phyloP scores from a whole-genome alignment of 148 eudicot species.

The Cornus controversa region DNA sequence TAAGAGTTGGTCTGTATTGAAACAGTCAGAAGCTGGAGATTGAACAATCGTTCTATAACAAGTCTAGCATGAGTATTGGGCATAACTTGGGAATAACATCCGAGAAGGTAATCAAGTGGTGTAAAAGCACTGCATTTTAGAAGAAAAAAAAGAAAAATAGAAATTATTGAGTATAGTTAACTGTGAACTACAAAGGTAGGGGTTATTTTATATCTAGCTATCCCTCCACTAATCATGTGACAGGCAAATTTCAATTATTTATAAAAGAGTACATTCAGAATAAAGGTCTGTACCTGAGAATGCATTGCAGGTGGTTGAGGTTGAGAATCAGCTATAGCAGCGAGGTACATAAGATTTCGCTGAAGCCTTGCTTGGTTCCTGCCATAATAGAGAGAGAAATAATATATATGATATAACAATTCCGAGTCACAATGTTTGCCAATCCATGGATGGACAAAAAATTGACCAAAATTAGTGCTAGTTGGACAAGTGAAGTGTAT shows the following conservation, averaged over 20 bases:
- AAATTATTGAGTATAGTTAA: background rate
- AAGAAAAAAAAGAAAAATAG: background rate
- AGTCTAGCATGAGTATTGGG: too few relatives aligned
- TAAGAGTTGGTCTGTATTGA: background rate
- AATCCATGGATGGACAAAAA: too few relatives aligned
- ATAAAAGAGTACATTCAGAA: background rate
- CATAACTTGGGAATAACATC: too few relatives aligned
- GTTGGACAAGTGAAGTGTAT: too few relatives aligned
- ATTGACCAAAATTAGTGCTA: too few relatives aligned
- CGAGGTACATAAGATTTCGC: conserved; percentile 86
- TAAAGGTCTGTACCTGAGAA: conserved; percentile 49
- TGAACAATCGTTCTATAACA: too few relatives aligned
- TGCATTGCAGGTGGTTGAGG: conserved; percentile 78
- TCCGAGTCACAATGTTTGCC: too few relatives aligned
- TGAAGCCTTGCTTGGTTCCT: conserved; percentile 89
- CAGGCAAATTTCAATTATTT: background rate
- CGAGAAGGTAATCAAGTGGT: background rate
- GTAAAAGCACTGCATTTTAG: background rate
- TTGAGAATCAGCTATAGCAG: conserved; percentile 94
- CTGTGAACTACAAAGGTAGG: background rate
- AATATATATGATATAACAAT: too few relatives aligned
- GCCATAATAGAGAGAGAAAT: conserved; percentile 11
- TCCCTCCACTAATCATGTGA: background rate
- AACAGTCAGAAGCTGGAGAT: background rate
- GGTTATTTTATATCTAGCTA: too few relatives aligned